Conservation (phyloP, 768 basidiomycete species). For the Auricularia sp. region DNA sequence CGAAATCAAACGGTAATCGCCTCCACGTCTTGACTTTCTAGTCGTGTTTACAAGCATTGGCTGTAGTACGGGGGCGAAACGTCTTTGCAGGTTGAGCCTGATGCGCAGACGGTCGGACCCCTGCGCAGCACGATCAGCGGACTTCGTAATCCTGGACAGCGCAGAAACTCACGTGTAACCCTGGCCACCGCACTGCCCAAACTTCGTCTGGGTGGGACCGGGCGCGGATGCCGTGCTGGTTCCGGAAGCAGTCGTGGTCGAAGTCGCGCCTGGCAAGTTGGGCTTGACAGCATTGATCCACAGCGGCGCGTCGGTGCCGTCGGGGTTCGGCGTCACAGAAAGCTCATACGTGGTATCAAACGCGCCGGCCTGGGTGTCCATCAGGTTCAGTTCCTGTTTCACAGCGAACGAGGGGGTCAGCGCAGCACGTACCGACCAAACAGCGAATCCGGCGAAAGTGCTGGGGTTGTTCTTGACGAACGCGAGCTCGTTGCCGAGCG, state of each 20-base stretch:
- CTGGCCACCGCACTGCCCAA: slow-evolving; percentile 43
- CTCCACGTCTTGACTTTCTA: too few relatives aligned
- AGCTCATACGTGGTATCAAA: slow-evolving; percentile 43
- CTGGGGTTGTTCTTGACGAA: slow-evolving; percentile 35
- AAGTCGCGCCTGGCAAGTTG: slow-evolving; percentile 4
- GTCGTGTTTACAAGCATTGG: neutral
- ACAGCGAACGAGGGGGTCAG: neutral
- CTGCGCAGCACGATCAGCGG: neutral
- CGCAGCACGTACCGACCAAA: slow-evolving; percentile 30
- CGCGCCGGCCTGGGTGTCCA: slow-evolving; percentile 21
- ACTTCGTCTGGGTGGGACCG: slow-evolving; percentile 33
- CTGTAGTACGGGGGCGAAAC: neutral
- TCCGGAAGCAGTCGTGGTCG: neutral
- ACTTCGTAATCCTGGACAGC: neutral
- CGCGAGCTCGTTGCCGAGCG: slow-evolving; percentile 31
- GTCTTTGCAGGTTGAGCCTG: neutral
- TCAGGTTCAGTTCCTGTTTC: neutral
- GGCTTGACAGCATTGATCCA: slow-evolving; percentile 13
- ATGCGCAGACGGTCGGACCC: neutral
- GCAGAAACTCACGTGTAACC: slow-evolving; percentile 1
- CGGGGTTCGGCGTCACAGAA: slow-evolving; percentile 35
- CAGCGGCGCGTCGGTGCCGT: slow-evolving; percentile 34
- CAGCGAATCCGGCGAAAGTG: slow-evolving; percentile 39
- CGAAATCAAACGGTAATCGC: too few relatives aligned
- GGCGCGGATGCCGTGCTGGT: slow-evolving; percentile 17